Conservation (phyloP, 192 early-diverging fungal species). For the Rhizoclosmatium globosum region DNA sequence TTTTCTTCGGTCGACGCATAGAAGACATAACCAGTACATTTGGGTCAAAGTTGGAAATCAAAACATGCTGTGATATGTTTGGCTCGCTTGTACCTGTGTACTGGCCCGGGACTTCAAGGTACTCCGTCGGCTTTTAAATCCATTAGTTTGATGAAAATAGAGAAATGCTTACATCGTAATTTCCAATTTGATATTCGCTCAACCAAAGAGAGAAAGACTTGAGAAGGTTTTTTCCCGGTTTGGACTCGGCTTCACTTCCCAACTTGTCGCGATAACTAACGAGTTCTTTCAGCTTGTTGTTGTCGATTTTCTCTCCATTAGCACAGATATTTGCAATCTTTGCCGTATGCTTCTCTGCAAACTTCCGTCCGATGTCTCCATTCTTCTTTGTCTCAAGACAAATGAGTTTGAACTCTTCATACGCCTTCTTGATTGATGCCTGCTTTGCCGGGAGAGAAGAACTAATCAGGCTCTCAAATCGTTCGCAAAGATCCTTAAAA, state of each 20-base stretch:
- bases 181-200: slow-evolving; percentile 30
- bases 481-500: slow-evolving; percentile 73
- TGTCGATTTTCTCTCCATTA: slow-evolving; percentile 27
- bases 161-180: slow-evolving; percentile 24
- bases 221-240: slow-evolving; percentile 31
- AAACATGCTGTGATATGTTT: slow-evolving; percentile 58
- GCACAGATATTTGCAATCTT: slow-evolving; percentile 51
- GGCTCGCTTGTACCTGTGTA: slow-evolving; percentile 64
- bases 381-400: slow-evolving; percentile 49
- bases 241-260: slow-evolving; percentile 24
- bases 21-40: slow-evolving; percentile 73
- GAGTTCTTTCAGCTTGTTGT: slow-evolving; percentile 29
- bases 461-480: slow-evolving; percentile 33
- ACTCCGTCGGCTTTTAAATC: slow-evolving; percentile 36
- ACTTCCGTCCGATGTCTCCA: slow-evolving; percentile 22
- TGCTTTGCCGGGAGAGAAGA: slow-evolving; percentile 31
- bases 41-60: slow-evolving; percentile 70
- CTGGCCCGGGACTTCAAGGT: slow-evolving; percentile 81
- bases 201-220: slow-evolving; percentile 39
- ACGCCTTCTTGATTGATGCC: slow-evolving; percentile 49
- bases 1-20: slow-evolving; percentile 74
- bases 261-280: slow-evolving; percentile 29
- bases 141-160: not conserved
- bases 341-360: slow-evolving; percentile 50
- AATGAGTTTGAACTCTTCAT: slow-evolving; percentile 61